Evolutionary conservation across 1,139 yeast species (phyloP).

Genomic region (Diutina catenulata): DNA sequence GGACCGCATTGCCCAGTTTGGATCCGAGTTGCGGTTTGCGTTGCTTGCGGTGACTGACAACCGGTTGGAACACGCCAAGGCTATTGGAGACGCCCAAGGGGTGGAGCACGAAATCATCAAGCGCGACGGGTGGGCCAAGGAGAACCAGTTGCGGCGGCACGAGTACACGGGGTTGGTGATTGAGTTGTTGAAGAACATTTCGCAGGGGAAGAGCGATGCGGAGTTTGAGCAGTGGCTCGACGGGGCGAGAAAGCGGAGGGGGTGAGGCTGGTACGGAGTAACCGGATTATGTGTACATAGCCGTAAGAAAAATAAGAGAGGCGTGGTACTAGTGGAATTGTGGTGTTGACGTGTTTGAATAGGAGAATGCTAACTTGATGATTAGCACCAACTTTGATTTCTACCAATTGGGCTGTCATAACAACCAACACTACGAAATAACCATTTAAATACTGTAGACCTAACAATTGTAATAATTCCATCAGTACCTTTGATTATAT

Average conservation of each 20-base stretch:
- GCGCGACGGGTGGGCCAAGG: slow-evolving; percentile 27
- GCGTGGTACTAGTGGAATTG: too few species aligned
- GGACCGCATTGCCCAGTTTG: slow-evolving; percentile 33
- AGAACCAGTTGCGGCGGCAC: slow-evolving; percentile 38
- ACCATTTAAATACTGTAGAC: too few species aligned
- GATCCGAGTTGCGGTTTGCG: slow-evolving; percentile 45
- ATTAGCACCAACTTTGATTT: too few species aligned
- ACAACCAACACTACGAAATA: too few species aligned
- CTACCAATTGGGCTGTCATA: too few species aligned
- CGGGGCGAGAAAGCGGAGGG: slow-evolving; percentile 16
- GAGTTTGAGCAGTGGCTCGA: slow-evolving; percentile 33
- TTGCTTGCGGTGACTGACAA: slow-evolving; percentile 45
- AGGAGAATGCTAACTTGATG: too few species aligned
- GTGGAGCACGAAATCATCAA: slow-evolving; percentile 20
- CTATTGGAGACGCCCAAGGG: slow-evolving; percentile 24
- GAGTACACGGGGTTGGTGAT: slow-evolving; percentile 45
- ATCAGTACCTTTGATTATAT: too few species aligned
- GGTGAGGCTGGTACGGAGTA: background rate
- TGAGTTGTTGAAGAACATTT: slow-evolving; percentile 31
- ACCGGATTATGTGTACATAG: background rate
- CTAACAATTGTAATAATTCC: too few species aligned
- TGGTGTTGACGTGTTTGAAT: too few species aligned
- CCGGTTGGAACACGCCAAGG: slow-evolving; percentile 26
- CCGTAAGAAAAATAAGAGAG: background rate
- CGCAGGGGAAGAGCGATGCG: slow-evolving; percentile 22